Evolutionary conservation across 805 yeast species (phyloP), one percentile per base, ranked within the genome.

Genomic region (Candida boleticola): DNA sequence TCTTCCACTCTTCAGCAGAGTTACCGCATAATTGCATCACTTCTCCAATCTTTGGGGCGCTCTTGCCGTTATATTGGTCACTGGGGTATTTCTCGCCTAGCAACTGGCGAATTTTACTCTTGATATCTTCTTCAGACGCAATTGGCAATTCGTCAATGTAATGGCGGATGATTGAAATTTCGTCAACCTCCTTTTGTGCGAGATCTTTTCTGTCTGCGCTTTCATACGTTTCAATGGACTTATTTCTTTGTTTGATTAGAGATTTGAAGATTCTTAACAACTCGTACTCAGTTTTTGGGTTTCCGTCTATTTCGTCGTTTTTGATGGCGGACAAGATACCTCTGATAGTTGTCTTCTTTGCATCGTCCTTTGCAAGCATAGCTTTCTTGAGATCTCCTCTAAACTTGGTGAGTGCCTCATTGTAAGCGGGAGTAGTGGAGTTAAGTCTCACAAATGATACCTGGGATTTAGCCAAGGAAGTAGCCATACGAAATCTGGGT

Each of bases 171-270:
- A 78, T 54, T 0, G 46, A 57, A 22, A 71, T 51, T 57, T 81
- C 84, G 16, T 58, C 54, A 18, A 56, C 50, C 58, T 82, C 87
- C 41, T 70, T 72, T n/a, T 68, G 74, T 1, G 73, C 82, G 45
- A 81, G 60, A 45, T 82, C 86, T 2, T 52, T 56, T 48, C 87
- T 71, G 7, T 65, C 57, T 39, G 75, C 74, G 14, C 61, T 58
- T 10, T 50, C 37, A 51, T 73, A 82, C 50, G 78, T 78, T 9
- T 57, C 63, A 34, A 72, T 71, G 0, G 83, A 73, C 44, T 77
- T 79, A 21, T 49, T 52, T 46, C 85, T 68, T 50, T 79, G 80
- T 18, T 65, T 61, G 25, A 78, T 61, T 49, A 78, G 57, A 42
- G 75, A 77, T 17, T 31, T 41, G 39, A 56, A 49, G 19, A 54